Evolutionary conservation across 768 basidiomycete genomes (phyloP).

Genomic region (Sporobolomyces phaffii): DNA sequence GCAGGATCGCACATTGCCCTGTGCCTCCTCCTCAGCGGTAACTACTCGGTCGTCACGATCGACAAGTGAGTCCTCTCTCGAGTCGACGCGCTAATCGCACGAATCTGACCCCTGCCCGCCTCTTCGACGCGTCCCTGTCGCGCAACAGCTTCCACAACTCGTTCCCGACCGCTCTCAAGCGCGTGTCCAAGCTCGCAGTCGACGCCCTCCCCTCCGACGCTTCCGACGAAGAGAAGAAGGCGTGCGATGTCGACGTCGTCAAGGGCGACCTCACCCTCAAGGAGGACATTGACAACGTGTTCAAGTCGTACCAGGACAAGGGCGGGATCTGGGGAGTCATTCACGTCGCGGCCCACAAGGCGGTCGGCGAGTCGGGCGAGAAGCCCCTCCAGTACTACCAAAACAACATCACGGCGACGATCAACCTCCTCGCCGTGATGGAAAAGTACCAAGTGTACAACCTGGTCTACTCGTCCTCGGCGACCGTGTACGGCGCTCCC

Average conservation of each 20-base stretch:
- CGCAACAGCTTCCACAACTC: constrained; percentile 81
- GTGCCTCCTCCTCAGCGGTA: constrained; percentile 71
- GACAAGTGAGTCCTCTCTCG: constrained; percentile 51
- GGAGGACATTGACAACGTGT: constrained; percentile 67
- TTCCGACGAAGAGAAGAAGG: constrained; percentile 63
- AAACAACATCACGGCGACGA: constrained; percentile 85
- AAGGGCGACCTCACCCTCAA: constrained; percentile 68
- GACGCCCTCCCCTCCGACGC: constrained; percentile 63
- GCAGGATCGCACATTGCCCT: constrained; percentile 90
- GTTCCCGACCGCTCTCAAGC: constrained; percentile 63
- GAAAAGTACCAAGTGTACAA: constrained; percentile 71
- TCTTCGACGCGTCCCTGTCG: too few relatives aligned
- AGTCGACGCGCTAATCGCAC: too few relatives aligned
- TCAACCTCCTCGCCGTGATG: constrained; percentile 72
- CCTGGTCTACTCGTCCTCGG: constrained; percentile 94
- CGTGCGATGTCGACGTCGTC: constrained; percentile 64
- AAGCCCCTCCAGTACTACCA: constrained; percentile 86
- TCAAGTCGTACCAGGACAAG: constrained; percentile 68
- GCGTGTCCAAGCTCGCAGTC: constrained; percentile 72
- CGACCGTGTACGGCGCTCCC: constrained; percentile 95
- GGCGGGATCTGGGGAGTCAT: constrained; percentile 94
- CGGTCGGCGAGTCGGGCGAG: constrained; percentile 92
- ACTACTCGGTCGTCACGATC: constrained; percentile 86
- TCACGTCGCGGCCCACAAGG: constrained; percentile 94
- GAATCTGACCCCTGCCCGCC: too few relatives aligned